These are phyloP conservation scores for Solanum infundibuliforme DNA, from an alignment of 257 asterid species.

Conservation along the genomic window DNA sequence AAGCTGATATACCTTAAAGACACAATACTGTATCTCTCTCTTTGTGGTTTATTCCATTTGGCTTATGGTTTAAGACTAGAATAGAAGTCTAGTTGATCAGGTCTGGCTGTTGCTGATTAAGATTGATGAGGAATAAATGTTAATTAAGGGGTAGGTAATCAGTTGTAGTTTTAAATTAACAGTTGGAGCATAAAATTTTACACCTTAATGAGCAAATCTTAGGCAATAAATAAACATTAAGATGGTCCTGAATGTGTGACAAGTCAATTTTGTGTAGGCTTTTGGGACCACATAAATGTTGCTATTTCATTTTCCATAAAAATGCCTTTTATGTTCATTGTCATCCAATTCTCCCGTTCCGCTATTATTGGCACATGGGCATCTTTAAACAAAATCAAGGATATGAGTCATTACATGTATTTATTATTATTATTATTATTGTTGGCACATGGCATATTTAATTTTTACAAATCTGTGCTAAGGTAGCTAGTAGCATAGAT, in stretches of 20 bases:
- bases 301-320: background rate
- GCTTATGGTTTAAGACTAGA: background rate
- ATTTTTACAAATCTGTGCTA: background rate
- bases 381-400: background rate
- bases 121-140: background rate
- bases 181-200: background rate
- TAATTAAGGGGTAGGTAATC: background rate
- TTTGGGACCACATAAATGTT: background rate
- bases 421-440: background rate
- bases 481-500: background rate
- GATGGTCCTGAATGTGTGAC: background rate
- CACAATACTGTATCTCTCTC: background rate
- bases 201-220: background rate
- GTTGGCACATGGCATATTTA: background rate
- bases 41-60: background rate
- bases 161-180: background rate
- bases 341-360: background rate
- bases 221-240: background rate
- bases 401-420: background rate
- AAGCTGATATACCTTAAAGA: background rate
- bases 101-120: background rate
- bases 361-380: background rate
- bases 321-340: background rate
- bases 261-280: background rate
- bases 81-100: background rate